Percentiles rank a stretch among this genome's conserved stretches.
phyloP scores from a whole-genome alignment of 2,329 filamentous ascomycete species.

The Colletotrichum viniferum region DNA sequence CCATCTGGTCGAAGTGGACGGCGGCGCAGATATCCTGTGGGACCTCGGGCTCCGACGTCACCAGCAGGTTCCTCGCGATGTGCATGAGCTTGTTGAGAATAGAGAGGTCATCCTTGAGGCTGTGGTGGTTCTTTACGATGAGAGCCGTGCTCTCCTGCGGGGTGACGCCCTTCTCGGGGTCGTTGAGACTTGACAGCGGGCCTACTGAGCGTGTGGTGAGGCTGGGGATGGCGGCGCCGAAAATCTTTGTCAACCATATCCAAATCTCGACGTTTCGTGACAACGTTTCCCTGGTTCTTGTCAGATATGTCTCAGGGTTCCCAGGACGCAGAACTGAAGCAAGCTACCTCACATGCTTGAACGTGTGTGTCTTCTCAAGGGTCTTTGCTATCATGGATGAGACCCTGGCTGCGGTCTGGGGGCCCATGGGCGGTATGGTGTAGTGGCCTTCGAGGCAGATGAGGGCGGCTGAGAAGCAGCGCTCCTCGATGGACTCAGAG shows the following conservation, averaged over 20 bases:
- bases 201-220: conserved; percentile 65
- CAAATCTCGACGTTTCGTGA: conserved; percentile 69
- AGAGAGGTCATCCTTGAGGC: conserved; percentile 65
- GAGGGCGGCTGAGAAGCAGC: conserved; percentile 64
- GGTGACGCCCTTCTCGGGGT: conserved; percentile 61
- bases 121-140: conserved; percentile 66
- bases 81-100: conserved; percentile 71
- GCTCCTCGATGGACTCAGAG: conserved; percentile 65
- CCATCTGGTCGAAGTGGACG: conserved; percentile 68
- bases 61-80: conserved; percentile 67
- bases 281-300: conserved; percentile 54
- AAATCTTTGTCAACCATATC: conserved; percentile 68
- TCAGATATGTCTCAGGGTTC: conserved; percentile 5
- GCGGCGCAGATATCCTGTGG: conserved; percentile 70
- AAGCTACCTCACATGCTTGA: conserved; percentile 61
- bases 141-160: conserved; percentile 66
- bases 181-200: conserved; percentile 55
- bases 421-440: conserved; percentile 61
- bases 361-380: conserved; percentile 67
- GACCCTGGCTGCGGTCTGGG: conserved; percentile 58
- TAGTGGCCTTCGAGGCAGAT: conserved; percentile 68
- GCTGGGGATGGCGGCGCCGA: conserved; percentile 64
- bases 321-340: background rate
- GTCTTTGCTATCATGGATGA: conserved; percentile 64
- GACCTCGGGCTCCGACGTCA: conserved; percentile 67